phyloP scores from a whole-genome alignment of 1,139 yeast species.

The Taphrina populina region DNA sequence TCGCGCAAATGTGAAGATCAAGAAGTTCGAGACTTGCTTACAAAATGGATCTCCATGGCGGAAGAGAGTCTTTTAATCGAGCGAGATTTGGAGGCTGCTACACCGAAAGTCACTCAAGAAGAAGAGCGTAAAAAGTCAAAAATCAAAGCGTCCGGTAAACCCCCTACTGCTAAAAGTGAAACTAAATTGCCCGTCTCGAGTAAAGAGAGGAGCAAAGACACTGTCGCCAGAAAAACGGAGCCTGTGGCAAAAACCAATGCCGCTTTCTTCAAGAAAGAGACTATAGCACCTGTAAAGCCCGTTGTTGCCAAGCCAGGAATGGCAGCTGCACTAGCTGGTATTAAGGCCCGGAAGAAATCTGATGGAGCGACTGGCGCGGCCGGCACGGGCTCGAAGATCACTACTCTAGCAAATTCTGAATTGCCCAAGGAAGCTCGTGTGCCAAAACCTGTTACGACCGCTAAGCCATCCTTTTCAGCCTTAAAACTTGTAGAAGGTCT shows the following conservation, averaged over 20 bases:
- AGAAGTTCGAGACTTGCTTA: conserved; percentile 11
- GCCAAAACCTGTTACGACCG: conserved; percentile 1
- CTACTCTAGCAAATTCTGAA: background rate
- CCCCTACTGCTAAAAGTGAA: background rate
- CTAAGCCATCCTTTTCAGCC: conserved; percentile 15
- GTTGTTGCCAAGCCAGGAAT: conserved; percentile 14
- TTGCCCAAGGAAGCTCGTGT: background rate
- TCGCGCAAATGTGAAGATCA: conserved; percentile 25
- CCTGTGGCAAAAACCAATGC: conserved; percentile 28
- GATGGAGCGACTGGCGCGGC: conserved; percentile 1
- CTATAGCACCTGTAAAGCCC: conserved; percentile 3
- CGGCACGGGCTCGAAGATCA: background rate
- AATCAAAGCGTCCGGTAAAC: conserved; percentile 9
- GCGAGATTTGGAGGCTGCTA: conserved; percentile 12
- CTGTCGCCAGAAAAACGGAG: conserved; percentile 2
- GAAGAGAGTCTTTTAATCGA: conserved; percentile 20
- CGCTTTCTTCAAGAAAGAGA: conserved; percentile 27
- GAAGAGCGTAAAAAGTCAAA: conserved; percentile 19
- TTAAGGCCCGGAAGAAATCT: conserved; percentile 27
- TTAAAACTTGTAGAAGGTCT: conserved; percentile 26
- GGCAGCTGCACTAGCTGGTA: conserved; percentile 29
- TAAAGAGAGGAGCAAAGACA: conserved; percentile 11
- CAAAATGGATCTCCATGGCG: conserved; percentile 3
- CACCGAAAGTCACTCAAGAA: conserved; percentile 15
- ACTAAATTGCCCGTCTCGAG: background rate